Percentiles rank a stretch among this genome's conserved stretches.
These are phyloP conservation scores for Meyerozyma guilliermondii DNA, from an alignment of 1,139 yeast genomes.

Conservation along the genomic window DNA sequence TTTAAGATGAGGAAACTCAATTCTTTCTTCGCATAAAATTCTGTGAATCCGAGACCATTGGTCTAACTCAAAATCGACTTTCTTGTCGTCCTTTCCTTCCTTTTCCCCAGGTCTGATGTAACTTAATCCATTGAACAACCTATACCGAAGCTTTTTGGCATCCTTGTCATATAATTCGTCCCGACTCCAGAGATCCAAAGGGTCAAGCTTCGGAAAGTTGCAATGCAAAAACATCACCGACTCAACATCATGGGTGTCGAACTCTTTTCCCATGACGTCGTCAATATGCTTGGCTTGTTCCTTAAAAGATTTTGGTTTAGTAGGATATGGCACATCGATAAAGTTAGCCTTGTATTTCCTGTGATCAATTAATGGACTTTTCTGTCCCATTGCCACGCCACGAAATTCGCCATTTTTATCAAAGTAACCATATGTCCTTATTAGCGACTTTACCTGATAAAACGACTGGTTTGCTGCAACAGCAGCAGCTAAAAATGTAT, in stretches of 20 bases:
- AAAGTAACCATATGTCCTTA: slow-evolving; percentile 28
- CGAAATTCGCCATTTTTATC: slow-evolving; percentile 21
- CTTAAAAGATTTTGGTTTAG: slow-evolving; percentile 7
- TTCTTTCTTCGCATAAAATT: slow-evolving; percentile 22
- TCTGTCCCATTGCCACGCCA: slow-evolving; percentile 41
- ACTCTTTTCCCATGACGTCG: slow-evolving; percentile 9
- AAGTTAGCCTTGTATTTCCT: slow-evolving; percentile 10
- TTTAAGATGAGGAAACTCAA: slow-evolving; percentile 24
- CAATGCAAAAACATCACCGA: slow-evolving; percentile 31
- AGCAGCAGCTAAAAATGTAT: slow-evolving; percentile 59
- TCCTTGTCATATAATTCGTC: slow-evolving; percentile 25
- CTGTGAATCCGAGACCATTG: slow-evolving; percentile 30
- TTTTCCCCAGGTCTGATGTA: slow-evolving; percentile 10
- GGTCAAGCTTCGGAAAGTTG: slow-evolving; percentile 37
- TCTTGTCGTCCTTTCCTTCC: slow-evolving; percentile 5
- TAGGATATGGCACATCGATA: slow-evolving; percentile 3
- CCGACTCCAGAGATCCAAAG: slow-evolving; percentile 14
- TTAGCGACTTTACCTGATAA: slow-evolving; percentile 45
- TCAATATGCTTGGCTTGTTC: slow-evolving; percentile 20
- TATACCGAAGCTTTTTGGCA: slow-evolving; percentile 22
- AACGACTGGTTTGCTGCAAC: slow-evolving; percentile 38
- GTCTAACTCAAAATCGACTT: slow-evolving; percentile 29
- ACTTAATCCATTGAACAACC: slow-evolving; percentile 24
- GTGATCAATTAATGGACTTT: slow-evolving; percentile 28
- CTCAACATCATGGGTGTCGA: slow-evolving; percentile 8